phyloP scores from a whole-genome alignment of 768 basidiomycete genomes.

The Russula olivacea region DNA sequence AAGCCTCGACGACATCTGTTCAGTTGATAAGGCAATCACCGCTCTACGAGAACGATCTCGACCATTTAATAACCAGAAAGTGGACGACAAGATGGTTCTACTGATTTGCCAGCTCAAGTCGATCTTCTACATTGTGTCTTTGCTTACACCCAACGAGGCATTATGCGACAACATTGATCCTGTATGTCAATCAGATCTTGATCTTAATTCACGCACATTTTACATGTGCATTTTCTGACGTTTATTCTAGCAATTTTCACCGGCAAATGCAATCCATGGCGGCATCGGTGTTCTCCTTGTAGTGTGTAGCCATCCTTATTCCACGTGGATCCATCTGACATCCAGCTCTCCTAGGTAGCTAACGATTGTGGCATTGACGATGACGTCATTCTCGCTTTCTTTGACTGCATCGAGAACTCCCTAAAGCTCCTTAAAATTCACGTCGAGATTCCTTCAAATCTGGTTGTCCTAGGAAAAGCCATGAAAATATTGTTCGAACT shows the following conservation, averaged over 20 bases:
- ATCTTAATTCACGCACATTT: not conserved
- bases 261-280: not conserved
- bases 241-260: slow-evolving; percentile 3
- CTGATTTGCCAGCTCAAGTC: not conserved
- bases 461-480: not conserved
- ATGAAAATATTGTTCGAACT: slow-evolving; percentile 13
- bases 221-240: not conserved
- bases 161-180: slow-evolving; percentile 2
- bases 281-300: slow-evolving; percentile 4
- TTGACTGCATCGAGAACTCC: slow-evolving; percentile 1
- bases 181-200: not conserved
- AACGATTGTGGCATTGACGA: not conserved
- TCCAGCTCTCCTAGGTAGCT: not conserved
- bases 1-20: not conserved
- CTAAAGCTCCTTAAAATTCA: not conserved
- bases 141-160: slow-evolving; percentile 1
- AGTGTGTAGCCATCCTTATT: not conserved
- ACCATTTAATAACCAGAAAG: not conserved
- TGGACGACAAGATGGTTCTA: not conserved
- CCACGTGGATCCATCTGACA: not conserved
- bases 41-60: not conserved
- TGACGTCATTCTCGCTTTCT: slow-evolving; percentile 3
- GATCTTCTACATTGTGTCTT: not conserved
- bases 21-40: not conserved
- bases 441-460: not conserved